Evolutionary conservation across 2,329 filamentous ascomycete genomes (phyloP).

Genomic region (Sphaerulina vaccinii): DNA sequence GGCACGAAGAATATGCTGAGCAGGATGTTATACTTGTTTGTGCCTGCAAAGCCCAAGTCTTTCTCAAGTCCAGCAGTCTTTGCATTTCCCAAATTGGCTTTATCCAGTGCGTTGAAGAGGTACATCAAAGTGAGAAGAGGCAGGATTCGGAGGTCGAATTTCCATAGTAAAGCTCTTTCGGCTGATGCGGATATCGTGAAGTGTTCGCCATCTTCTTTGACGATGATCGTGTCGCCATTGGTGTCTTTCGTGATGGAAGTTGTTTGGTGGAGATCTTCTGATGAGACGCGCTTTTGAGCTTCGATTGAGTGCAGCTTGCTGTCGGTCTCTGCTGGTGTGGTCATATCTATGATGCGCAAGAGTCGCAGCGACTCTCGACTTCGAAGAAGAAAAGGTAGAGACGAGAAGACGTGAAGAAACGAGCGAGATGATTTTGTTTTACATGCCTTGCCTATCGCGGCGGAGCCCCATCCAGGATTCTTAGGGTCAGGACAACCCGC

Average conservation of each 20-base stretch:
- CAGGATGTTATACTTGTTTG: conserved; percentile 64
- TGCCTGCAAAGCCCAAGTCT: conserved; percentile 58
- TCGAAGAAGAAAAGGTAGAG: background rate
- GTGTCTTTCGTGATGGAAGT: conserved; percentile 20
- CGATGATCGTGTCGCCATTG: conserved; percentile 25
- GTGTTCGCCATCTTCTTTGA: conserved; percentile 28
- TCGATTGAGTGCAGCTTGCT: conserved; percentile 14
- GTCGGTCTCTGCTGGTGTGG: background rate
- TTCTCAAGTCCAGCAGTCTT: conserved; percentile 47
- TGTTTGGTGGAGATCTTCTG: conserved; percentile 14
- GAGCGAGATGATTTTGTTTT: background rate
- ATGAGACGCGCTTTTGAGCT: conserved; percentile 7
- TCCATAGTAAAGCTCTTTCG: conserved; percentile 52
- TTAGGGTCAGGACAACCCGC: background rate
- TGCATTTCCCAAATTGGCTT: conserved; percentile 46
- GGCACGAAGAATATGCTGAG: conserved; percentile 73
- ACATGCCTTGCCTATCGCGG: background rate
- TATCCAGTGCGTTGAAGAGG: conserved; percentile 55
- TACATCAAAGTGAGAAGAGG: conserved; percentile 62
- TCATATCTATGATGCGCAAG: background rate
- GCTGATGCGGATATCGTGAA: conserved; percentile 46
- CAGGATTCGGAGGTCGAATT: conserved; percentile 56
- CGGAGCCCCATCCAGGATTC: too few relatives aligned
- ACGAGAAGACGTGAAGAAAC: background rate
- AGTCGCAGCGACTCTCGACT: background rate